Evolutionary conservation across 2,329 filamentous ascomycete species (phyloP), one percentile per base, ranked within the genome.

Genomic region (Verruconis gallopava): DNA sequence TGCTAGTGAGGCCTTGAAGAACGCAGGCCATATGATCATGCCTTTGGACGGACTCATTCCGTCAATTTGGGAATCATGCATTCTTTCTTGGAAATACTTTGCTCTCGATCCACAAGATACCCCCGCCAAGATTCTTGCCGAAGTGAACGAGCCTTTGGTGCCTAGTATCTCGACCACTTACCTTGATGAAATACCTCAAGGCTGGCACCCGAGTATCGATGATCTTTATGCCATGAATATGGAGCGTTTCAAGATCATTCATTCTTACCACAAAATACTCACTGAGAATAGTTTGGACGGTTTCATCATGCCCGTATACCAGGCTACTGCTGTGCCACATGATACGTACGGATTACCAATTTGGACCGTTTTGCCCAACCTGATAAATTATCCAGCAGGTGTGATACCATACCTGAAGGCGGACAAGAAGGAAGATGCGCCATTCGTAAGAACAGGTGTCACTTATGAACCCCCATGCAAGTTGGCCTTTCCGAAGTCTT

Each of bases 381-480:
- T 73, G 5, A 48, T 75, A 3, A 68, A 75, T 65, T 73, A 68
- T 49, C 71, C 71, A 3, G 63, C 67, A 3, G 69, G 65, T 5
- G 61, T 71, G 2, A 56, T 75, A 40, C 67, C 66, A 0, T 67
- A 60, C 43, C 56, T 60, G 2, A 61, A 54, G 13, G 66, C 65
- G 2, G 58, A 63, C 1, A 64, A 63, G 42, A 51, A 55, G 4
- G 44, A 60, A 19, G 70, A 72, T 46, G 45, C 59, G 19, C 69
- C 72, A 45, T 62, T 62, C 37, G 19, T 54, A 15, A 50, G 51
- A 21, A 44, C 50, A 2, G 49, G 48, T 2, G 54, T 55, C 3
- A 40, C 37, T 4, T 62, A 61, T 44, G 55, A 61, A 34, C 60
- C 60, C 17, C 47, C 51, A 21, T 65, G 52, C 57, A 49, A 40